Evolutionary conservation across 192 early-diverging fungal genomes (phyloP).

Genomic region (Tieghemiomyces parasiticus): DNA sequence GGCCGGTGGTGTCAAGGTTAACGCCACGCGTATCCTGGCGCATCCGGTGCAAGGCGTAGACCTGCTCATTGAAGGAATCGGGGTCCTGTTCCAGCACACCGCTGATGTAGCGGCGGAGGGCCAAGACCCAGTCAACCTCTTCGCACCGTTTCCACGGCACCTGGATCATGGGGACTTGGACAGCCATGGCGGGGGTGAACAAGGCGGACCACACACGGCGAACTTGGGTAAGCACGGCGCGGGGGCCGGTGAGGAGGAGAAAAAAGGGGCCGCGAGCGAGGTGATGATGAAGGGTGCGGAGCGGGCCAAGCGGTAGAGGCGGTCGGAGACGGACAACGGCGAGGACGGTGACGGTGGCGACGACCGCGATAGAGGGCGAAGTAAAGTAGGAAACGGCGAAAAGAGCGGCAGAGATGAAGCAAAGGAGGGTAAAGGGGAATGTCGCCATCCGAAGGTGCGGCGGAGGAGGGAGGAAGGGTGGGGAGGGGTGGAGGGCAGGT

Average conservation of each 20-base stretch:
- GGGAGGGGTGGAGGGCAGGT: too few relatives aligned
- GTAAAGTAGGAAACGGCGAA: not conserved
- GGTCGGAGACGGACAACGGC: not conserved
- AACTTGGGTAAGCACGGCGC: not conserved
- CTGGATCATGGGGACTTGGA: slow-evolving; percentile 6
- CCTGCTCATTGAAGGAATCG: slow-evolving; percentile 71
- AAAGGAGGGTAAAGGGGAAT: too few relatives aligned
- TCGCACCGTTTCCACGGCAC: slow-evolving; percentile 78
- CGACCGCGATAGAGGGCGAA: not conserved
- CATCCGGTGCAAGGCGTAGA: slow-evolving; percentile 71
- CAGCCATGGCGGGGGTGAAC: not conserved
- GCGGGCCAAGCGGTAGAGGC: not conserved
- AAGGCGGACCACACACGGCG: not conserved
- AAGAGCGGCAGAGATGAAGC: not conserved
- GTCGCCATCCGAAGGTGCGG: too few relatives aligned
- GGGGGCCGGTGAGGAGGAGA: not conserved
- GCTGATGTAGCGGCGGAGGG: slow-evolving; percentile 77
- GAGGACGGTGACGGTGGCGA: not conserved
- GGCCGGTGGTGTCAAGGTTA: slow-evolving; percentile 81
- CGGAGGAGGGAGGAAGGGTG: too few relatives aligned
- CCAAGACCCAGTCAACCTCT: slow-evolving; percentile 75
- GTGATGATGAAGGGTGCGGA: not conserved
- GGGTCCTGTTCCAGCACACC: slow-evolving; percentile 85
- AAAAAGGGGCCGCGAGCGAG: not conserved
- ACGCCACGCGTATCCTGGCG: slow-evolving; percentile 93